These are phyloP conservation scores for Petasospora rhodanensis DNA, from an alignment of 1,139 yeast genomes.

Conservation along the genomic window DNA sequence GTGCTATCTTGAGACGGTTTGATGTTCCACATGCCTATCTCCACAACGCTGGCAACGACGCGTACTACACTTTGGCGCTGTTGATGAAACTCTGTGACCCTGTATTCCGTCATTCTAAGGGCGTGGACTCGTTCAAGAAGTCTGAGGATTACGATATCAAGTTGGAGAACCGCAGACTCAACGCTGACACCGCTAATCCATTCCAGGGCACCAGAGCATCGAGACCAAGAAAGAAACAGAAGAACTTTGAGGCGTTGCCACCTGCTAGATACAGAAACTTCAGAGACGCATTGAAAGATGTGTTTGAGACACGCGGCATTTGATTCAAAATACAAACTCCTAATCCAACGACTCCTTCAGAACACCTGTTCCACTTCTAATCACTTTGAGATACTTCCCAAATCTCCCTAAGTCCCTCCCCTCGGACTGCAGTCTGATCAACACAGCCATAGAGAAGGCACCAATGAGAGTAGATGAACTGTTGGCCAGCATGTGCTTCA, in stretches of 20 bases:
- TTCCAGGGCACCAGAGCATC: background rate
- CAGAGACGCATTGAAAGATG: background rate
- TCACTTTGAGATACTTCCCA: constrained; percentile 1
- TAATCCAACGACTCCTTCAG: background rate
- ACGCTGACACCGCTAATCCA: too few species aligned
- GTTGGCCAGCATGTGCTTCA: background rate
- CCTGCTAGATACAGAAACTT: background rate
- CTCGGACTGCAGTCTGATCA: constrained; percentile 6
- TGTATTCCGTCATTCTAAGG: constrained; percentile 35
- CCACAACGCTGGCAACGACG: constrained; percentile 85
- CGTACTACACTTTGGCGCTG: constrained; percentile 59
- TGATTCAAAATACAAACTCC: background rate
- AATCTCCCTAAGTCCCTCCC: constrained; percentile 8
- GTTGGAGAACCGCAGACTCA: too few species aligned
- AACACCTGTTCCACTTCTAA: constrained; percentile 10
- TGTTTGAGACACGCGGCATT: background rate
- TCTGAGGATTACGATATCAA: too few species aligned
- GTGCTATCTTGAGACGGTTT: constrained; percentile 43
- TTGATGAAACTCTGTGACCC: constrained; percentile 56
- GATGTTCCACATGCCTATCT: constrained; percentile 54
- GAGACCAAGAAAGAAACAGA: background rate
- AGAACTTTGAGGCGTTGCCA: background rate
- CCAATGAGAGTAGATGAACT: constrained; percentile 8
- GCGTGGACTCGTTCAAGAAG: too few species aligned
- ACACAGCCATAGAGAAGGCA: constrained; percentile 4